Conservation (phyloP, 2,329 filamentous ascomycete genomes). For the Colletotrichum noveboracense region DNA sequence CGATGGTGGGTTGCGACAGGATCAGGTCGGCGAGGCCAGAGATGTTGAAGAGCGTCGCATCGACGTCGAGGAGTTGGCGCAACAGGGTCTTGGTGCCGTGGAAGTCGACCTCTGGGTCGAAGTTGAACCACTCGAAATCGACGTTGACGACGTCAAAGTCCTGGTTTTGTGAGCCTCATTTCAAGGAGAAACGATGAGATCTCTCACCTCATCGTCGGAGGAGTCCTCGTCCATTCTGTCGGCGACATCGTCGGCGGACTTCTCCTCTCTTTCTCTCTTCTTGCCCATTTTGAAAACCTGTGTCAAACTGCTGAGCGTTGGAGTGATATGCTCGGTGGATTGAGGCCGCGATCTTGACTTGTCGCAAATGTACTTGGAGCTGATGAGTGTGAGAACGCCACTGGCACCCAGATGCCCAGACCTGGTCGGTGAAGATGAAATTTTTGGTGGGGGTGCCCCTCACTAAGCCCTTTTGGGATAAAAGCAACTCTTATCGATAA, state of each 20-base stretch:
- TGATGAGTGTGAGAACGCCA: background rate
- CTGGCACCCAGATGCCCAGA: background rate
- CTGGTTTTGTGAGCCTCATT: conserved; percentile 47
- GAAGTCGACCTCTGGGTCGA: conserved; percentile 87
- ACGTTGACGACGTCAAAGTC: conserved; percentile 93
- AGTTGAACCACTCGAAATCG: conserved; percentile 99
- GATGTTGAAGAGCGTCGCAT: conserved; percentile 84
- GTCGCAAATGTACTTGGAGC: background rate
- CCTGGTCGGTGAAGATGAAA: conserved; percentile 32
- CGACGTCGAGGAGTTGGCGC: conserved; percentile 90
- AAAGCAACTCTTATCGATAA: conserved; percentile 13
- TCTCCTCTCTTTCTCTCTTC: conserved; percentile 54
- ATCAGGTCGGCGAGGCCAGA: conserved; percentile 87
- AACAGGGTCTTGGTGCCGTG: conserved; percentile 91
- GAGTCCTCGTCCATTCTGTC: conserved; percentile 57
- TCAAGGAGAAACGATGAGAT: conserved; percentile 2
- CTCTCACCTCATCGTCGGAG: conserved; percentile 57
- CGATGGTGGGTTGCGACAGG: conserved; percentile 83
- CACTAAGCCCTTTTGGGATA: conserved; percentile 39
- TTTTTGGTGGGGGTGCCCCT: conserved; percentile 44
- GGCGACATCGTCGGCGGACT: conserved; percentile 44
- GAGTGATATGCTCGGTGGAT: accelerated
- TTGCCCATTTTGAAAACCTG: conserved; percentile 47
- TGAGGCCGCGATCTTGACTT: background rate
- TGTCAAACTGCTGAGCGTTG: background rate